phyloP scores from a whole-genome alignment of 2,329 filamentous ascomycete species.

The Ophiosphaerella herpotricha region DNA sequence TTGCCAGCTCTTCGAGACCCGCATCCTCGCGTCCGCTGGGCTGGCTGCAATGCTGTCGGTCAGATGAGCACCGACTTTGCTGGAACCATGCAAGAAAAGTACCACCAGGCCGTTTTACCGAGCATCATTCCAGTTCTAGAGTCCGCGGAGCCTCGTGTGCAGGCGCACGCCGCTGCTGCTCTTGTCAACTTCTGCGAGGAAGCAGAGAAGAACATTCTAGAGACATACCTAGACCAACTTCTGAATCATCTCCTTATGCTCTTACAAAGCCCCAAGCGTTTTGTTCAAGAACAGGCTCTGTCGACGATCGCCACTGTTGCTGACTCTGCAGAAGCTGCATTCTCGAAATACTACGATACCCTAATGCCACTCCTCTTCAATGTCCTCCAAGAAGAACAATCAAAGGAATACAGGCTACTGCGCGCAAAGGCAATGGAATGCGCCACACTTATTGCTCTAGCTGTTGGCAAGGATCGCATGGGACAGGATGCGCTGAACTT shows the following conservation, averaged over 20 bases:
- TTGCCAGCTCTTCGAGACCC: slow-evolving; percentile 86
- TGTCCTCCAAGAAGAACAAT: slow-evolving; percentile 85
- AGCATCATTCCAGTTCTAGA: slow-evolving; percentile 92
- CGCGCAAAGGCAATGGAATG: slow-evolving; percentile 99
- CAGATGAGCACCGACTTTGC: slow-evolving; percentile 99
- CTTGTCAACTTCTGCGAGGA: slow-evolving; percentile 99
- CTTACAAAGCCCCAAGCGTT: slow-evolving; percentile 88
- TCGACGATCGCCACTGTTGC: slow-evolving; percentile 98
- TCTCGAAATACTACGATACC: slow-evolving; percentile 92
- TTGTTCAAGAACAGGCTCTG: slow-evolving; percentile 95
- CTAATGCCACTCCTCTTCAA: slow-evolving; percentile 94
- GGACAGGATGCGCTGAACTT: slow-evolving; percentile 84
- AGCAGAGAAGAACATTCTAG: slow-evolving; percentile 86
- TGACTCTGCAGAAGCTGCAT: slow-evolving; percentile 95
- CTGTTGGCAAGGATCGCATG: slow-evolving; percentile 91
- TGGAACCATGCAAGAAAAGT: slow-evolving; percentile 95
- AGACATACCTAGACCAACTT: slow-evolving; percentile 90
- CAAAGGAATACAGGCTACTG: slow-evolving; percentile 88
- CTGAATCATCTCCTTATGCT: slow-evolving; percentile 84
- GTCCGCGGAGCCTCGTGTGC: slow-evolving; percentile 88
- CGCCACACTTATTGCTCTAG: slow-evolving; percentile 91
- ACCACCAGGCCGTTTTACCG: slow-evolving; percentile 83
- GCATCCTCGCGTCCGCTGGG: slow-evolving; percentile 94
- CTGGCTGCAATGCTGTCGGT: slow-evolving; percentile 96
- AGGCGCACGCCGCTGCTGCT: slow-evolving; percentile 95